Evolutionary conservation across 306 rosid species (phyloP).

Genomic region (Fragaria ananassa): DNA sequence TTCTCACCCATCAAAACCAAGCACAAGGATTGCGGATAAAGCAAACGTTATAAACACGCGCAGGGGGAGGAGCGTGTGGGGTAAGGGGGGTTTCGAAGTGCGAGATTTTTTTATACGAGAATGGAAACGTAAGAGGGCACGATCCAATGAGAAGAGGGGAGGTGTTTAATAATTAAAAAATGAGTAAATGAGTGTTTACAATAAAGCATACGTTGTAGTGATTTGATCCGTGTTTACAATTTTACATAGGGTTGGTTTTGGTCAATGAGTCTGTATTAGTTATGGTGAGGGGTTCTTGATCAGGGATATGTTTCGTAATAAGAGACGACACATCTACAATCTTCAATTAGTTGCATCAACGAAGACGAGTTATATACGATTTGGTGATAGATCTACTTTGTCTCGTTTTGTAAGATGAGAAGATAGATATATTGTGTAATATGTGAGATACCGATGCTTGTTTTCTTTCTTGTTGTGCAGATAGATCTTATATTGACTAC

Average conservation of each 20-base stretch:
- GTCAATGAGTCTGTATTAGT: background rate
- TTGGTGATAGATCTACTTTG: no score
- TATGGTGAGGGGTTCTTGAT: background rate
- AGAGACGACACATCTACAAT: no score
- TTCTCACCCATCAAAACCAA: background rate
- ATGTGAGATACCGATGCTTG: no score
- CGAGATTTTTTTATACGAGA: background rate
- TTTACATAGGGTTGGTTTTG: background rate
- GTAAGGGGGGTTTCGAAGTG: background rate
- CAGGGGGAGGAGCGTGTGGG: background rate
- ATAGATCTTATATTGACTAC: no score
- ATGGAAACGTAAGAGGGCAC: background rate
- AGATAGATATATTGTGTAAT: no score
- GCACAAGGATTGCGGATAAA: background rate
- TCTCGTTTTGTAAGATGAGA: no score
- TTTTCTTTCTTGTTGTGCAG: no score
- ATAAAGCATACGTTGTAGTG: background rate
- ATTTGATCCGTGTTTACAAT: background rate
- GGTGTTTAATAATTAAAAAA: background rate
- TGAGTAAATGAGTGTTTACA: no score
- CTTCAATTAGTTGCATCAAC: no score
- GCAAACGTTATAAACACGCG: background rate
- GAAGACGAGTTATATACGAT: no score
- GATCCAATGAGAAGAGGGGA: slow-evolving; percentile 6
- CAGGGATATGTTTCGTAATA: no score